Conservation (phyloP, 2,329 filamentous ascomycete species). For the Pseudonectria buxi region DNA sequence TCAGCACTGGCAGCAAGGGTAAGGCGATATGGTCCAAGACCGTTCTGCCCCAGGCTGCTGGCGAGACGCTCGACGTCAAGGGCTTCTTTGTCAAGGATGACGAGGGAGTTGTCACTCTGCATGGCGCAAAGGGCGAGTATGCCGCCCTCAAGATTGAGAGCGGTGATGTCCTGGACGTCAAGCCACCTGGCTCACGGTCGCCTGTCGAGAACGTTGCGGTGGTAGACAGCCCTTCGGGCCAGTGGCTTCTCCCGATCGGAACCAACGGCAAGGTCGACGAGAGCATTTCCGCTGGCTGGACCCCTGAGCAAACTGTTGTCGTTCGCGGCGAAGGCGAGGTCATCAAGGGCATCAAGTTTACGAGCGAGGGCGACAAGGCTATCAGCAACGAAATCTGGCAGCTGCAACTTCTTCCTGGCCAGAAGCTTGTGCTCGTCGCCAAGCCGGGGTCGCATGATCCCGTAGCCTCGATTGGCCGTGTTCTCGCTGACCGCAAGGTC, state of each 20-base stretch:
- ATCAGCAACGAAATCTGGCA: conserved; percentile 58
- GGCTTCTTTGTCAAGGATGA: conserved; percentile 57
- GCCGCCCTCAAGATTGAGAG: conserved; percentile 48
- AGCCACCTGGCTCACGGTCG: conserved; percentile 26
- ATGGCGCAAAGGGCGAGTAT: conserved; percentile 55
- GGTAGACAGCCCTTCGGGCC: conserved; percentile 45
- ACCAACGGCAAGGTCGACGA: conserved; percentile 39
- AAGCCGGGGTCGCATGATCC: conserved; percentile 71
- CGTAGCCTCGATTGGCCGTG: conserved; percentile 89
- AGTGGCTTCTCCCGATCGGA: conserved; percentile 49
- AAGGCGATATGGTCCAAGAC: conserved; percentile 69
- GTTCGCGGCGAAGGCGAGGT: conserved; percentile 41
- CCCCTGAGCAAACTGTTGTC: conserved; percentile 49
- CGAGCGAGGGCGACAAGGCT: conserved; percentile 33
- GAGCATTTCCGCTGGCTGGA: conserved; percentile 37
- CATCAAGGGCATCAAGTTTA: conserved; percentile 50
- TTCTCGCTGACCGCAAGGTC: conserved; percentile 85
- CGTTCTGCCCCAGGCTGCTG: conserved; percentile 49
- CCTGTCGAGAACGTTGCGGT: conserved; percentile 38
- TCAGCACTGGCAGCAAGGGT: conserved; percentile 71
- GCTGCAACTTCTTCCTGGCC: conserved; percentile 58
- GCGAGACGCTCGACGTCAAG: conserved; percentile 58
- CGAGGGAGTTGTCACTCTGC: conserved; percentile 49
- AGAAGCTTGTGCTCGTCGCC: conserved; percentile 63
- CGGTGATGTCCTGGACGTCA: conserved; percentile 43